Conservation (phyloP, 2,329 filamentous ascomycete species). For the Epichloe gansuensis region DNA sequence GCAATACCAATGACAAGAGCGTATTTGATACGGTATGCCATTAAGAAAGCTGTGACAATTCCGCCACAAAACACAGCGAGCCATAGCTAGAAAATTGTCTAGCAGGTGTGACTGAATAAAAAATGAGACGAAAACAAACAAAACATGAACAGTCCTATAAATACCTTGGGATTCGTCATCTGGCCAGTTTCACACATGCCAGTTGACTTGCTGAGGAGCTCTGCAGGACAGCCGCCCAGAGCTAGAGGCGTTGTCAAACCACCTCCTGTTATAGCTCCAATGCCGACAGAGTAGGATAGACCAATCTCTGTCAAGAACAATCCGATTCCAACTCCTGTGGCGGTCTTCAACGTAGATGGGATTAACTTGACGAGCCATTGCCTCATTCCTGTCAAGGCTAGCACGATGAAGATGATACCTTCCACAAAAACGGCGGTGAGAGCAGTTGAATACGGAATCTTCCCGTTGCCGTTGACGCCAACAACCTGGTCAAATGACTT, state of each 20-base stretch:
- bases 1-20: slow-evolving; percentile 63
- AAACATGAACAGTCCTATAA: slow-evolving; percentile 7
- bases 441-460: slow-evolving; percentile 45
- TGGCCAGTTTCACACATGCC: slow-evolving; percentile 45
- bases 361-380: slow-evolving; percentile 60
- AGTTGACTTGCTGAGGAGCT: slow-evolving; percentile 33
- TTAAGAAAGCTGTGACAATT: slow-evolving; percentile 65
- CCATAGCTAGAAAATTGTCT: slow-evolving; percentile 48
- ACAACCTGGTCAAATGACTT: slow-evolving; percentile 30
- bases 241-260: slow-evolving; percentile 53
- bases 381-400: slow-evolving; percentile 54
- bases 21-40: slow-evolving; percentile 64
- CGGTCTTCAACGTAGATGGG: slow-evolving; percentile 51
- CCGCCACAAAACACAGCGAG: slow-evolving; percentile 72
- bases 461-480: slow-evolving; percentile 43
- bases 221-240: slow-evolving; percentile 57
- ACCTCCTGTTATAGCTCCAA: slow-evolving; percentile 67
- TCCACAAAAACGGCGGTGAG: slow-evolving; percentile 53
- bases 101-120: background rate
- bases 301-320: slow-evolving; percentile 52
- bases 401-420: slow-evolving; percentile 49
- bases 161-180: slow-evolving; percentile 63
- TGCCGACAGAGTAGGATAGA: slow-evolving; percentile 66
- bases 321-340: slow-evolving; percentile 52
- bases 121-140: background rate